Conservation (phyloP, 2,329 filamentous ascomycete genomes). For the Penicillium vulpinum region DNA sequence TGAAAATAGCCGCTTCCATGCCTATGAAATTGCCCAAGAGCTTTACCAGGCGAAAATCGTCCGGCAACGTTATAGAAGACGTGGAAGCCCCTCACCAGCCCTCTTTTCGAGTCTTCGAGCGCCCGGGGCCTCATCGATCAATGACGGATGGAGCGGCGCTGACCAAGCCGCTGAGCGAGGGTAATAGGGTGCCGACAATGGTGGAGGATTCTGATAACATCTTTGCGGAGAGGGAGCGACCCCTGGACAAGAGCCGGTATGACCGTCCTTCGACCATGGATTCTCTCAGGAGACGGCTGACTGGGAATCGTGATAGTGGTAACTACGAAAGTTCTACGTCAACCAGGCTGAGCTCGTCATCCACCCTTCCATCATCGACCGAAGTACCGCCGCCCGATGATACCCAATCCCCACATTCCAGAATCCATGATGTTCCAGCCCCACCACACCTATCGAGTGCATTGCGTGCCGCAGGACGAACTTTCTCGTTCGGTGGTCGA, state of each 20-base stretch:
- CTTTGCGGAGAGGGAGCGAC: slow-evolving; percentile 37
- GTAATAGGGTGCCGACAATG: slow-evolving; percentile 37
- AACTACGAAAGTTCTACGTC: slow-evolving; percentile 52
- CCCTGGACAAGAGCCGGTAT: slow-evolving; percentile 41
- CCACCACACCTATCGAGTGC: slow-evolving; percentile 44
- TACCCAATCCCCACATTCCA: slow-evolving; percentile 38
- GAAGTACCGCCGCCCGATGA: slow-evolving; percentile 46
- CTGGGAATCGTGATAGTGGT: slow-evolving; percentile 48
- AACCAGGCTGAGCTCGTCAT: slow-evolving; percentile 56
- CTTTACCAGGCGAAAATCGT: slow-evolving; percentile 57
- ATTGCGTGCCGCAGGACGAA: slow-evolving; percentile 50
- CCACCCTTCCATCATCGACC: slow-evolving; percentile 57
- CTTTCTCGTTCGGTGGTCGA: slow-evolving; percentile 55
- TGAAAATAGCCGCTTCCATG: slow-evolving; percentile 36
- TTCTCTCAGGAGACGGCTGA: slow-evolving; percentile 28
- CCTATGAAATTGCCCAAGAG: slow-evolving; percentile 58
- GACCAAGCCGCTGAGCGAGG: slow-evolving; percentile 36
- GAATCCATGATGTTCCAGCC: slow-evolving; percentile 45
- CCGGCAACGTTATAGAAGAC: slow-evolving; percentile 55
- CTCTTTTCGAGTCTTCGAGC: slow-evolving; percentile 58
- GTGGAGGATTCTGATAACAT: slow-evolving; percentile 44
- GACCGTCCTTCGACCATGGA: slow-evolving; percentile 17
- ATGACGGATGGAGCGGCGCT: slow-evolving; percentile 43
- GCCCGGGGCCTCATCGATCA: slow-evolving; percentile 47
- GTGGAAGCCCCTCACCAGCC: slow-evolving; percentile 39